Base-by-base conservation (phyloP, 1,284 basidiomycete species). In the Tylopilus sp. region DNA sequence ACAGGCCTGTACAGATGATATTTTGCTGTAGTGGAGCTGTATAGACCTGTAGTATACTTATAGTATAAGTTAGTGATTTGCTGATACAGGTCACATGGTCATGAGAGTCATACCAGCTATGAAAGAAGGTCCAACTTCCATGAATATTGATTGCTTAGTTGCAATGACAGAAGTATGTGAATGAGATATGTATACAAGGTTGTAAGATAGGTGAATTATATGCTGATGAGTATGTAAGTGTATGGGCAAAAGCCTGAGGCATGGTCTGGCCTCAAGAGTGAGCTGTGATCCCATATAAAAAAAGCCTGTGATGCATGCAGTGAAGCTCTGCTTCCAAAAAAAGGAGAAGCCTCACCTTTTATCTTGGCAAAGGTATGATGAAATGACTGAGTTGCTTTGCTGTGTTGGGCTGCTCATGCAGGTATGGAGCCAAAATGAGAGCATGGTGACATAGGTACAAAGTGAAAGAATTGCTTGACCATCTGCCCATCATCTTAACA, bases 401-500 rank as follows among this genome's bases (percentile, higher is more conserved):
- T 19, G 16, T 33, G 29, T 33, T 39, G 3, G 17, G 17, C 1
- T 13, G 4, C 39, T 67, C 42, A 2, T 65, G 62, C 0, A 68
- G 41, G 48, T 55, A 70, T 3, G 63, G 67, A 1, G 59, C 62
- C 0, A 70, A 55, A 4, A 70, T 48, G 1, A 65, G 25, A 0
- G 53, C 39, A 23, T 68, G 64, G 0, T 29, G 6, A 0, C 35
- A 9, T 0, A 69, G 35, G 31, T 70, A 69, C 0, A 31, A 3
- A 0, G 53, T 65, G 37, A 70, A 71, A 0, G 66, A 21, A 0
- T 66, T 31, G 1, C 69, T 29, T 0, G 59, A 45, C 69, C 69
- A 71, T 1, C 25, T 5, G 0, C 67, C 67, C 53, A 71, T 67
- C 2, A n/a, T 54, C 33, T 72, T 71, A 2, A 71, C 45, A 0